These are phyloP conservation scores for Kazachstania martiniae DNA, from an alignment of 805 yeast genomes.

Conservation along the genomic window DNA sequence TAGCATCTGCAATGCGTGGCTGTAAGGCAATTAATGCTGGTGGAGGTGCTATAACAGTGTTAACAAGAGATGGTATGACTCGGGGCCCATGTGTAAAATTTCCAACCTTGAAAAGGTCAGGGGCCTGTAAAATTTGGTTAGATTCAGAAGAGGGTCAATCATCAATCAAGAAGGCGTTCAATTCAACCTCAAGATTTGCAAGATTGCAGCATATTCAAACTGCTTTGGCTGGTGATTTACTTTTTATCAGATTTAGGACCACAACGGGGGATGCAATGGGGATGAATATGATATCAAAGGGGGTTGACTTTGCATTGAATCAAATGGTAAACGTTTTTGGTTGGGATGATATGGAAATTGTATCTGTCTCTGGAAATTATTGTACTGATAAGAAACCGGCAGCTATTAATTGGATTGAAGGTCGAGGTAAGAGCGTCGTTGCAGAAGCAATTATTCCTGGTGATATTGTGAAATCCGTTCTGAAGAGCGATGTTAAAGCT, in stretches of 20 bases:
- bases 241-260: constrained; percentile 90
- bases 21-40: constrained; percentile 97
- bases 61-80: constrained; percentile 96
- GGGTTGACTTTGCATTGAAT: constrained; percentile 80
- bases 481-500: constrained; percentile 88
- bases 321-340: constrained; percentile 83
- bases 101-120: constrained; percentile 75
- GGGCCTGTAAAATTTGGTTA: constrained; percentile 89
- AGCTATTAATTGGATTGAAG: constrained; percentile 98
- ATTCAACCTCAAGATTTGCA: constrained; percentile 95
- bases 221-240: constrained; percentile 84
- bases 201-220: constrained; percentile 84
- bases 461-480: constrained; percentile 65
- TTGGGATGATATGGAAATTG: constrained; percentile 86
- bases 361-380: constrained; percentile 93
- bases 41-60: constrained; percentile 87
- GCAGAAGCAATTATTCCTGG: constrained; percentile 90
- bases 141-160: constrained; percentile 92
- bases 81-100: constrained; percentile 97
- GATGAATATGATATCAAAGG: constrained; percentile 99
- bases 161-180: constrained; percentile 75
- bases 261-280: constrained; percentile 99
- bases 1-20: constrained; percentile 98
- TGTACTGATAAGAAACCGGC: constrained; percentile 98
- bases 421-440: constrained; percentile 96